These are phyloP conservation scores for Akanthomyces uredinophilus DNA, from an alignment of 2,329 filamentous ascomycete species.

Conservation along the genomic window DNA sequence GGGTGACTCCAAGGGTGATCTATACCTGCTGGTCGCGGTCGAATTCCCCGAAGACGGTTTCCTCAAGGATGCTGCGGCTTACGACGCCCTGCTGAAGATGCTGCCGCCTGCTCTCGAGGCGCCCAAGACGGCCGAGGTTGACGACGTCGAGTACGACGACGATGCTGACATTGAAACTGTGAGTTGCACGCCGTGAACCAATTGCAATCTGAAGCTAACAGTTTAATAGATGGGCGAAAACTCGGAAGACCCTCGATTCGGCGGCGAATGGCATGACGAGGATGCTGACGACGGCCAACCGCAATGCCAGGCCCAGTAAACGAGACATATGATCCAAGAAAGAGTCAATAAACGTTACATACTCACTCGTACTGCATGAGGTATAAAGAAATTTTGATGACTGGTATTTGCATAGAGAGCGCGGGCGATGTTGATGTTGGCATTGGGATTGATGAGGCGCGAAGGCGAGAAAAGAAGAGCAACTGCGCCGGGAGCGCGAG, in stretches of 20 bases:
- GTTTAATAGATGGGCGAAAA: conserved; percentile 60
- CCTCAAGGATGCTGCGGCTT: conserved; percentile 65
- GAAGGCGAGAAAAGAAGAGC: neutral
- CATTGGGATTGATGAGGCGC: neutral
- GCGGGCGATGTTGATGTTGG: neutral
- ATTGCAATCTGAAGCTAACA: neutral
- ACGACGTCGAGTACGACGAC: conserved; percentile 84
- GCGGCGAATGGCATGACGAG: conserved; percentile 65
- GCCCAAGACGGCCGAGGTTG: conserved; percentile 68
- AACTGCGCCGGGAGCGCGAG: neutral
- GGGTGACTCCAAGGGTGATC: conserved; percentile 75
- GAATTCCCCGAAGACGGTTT: conserved; percentile 86
- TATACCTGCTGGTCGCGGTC: conserved; percentile 82
- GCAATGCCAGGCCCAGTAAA: conserved; percentile 70
- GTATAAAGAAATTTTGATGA: neutral
- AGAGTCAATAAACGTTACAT: neutral
- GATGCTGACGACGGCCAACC: conserved; percentile 61
- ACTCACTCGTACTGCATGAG: neutral
- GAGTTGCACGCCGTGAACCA: conserved; percentile 24
- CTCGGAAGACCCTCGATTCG: conserved; percentile 62
- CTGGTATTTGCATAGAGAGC: conserved; percentile 2
- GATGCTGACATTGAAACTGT: conserved; percentile 77
- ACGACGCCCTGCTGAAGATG: conserved; percentile 67
- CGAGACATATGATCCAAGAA: conserved; percentile 1
- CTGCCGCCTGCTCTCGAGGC: conserved; percentile 60